These are phyloP conservation scores for Dioscorea alata DNA, from an alignment of 106 monocot species.

Conservation along the genomic window DNA sequence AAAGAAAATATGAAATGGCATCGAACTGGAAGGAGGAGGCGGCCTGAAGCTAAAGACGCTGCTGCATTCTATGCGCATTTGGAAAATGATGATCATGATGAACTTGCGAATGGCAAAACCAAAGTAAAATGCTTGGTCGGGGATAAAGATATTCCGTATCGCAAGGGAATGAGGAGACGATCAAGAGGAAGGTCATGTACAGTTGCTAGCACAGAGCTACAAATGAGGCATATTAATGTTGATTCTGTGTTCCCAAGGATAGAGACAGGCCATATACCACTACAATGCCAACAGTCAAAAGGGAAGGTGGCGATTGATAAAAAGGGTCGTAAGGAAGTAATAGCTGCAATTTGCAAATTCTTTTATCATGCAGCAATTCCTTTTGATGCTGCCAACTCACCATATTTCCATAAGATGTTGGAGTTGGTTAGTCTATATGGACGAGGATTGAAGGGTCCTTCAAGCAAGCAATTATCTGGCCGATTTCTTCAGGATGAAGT, in stretches of 20 bases:
- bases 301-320: slow-evolving; percentile 15
- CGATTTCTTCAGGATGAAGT: slow-evolving; percentile 45
- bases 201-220: slow-evolving; percentile 13
- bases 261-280: slow-evolving; percentile 7
- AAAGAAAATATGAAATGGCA: slow-evolving; percentile 77
- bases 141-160: slow-evolving; percentile 17
- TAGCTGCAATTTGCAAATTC: slow-evolving; percentile 55
- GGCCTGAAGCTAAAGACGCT: slow-evolving; percentile 30
- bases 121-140: slow-evolving; percentile 8
- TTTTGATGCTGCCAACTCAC: slow-evolving; percentile 36
- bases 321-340: slow-evolving; percentile 30
- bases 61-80: slow-evolving; percentile 20
- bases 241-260: slow-evolving; percentile 21
- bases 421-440: slow-evolving; percentile 42
- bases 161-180: slow-evolving; percentile 17
- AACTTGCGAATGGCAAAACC: slow-evolving; percentile 16
- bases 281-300: slow-evolving; percentile 15
- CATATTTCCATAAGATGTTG: slow-evolving; percentile 56
- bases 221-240: slow-evolving; percentile 8
- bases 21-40: slow-evolving; percentile 44
- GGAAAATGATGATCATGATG: slow-evolving; percentile 25
- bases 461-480: slow-evolving; percentile 26
- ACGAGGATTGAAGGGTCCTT: slow-evolving; percentile 32
- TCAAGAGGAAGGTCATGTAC: slow-evolving; percentile 15
- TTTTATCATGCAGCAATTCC: slow-evolving; percentile 51